A percentile compares a stretch with the other conserved stretches of the same genome.
These are phyloP conservation scores for Saccharomycopsis guyanensis DNA, from an alignment of 805 yeast genomes.

Conservation along the genomic window DNA sequence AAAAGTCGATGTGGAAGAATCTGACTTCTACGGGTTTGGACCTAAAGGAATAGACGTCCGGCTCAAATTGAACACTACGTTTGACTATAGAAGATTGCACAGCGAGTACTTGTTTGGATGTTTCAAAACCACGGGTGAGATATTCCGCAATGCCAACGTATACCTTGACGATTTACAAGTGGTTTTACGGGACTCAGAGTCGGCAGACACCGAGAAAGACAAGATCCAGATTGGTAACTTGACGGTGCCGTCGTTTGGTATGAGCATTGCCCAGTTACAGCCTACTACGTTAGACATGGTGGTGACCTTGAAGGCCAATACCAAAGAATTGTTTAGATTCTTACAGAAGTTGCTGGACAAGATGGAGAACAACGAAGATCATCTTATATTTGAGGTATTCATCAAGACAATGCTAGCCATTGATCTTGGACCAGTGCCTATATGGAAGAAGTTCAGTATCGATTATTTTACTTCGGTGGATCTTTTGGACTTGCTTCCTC, in stretches of 20 bases:
- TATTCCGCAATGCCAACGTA: slow-evolving; percentile 10
- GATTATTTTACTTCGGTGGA: slow-evolving; percentile 4
- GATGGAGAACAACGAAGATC: slow-evolving; percentile 12
- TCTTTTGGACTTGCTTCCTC: neutral
- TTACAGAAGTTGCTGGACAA: slow-evolving; percentile 14
- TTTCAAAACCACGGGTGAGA: slow-evolving; percentile 6
- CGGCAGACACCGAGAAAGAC: neutral
- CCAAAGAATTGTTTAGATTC: slow-evolving; percentile 8
- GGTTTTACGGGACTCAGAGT: neutral
- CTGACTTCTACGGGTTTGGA: slow-evolving; percentile 17
- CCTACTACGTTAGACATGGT: slow-evolving; percentile 5
- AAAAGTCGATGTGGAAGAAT: slow-evolving; percentile 8
- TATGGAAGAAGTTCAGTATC: slow-evolving; percentile 9
- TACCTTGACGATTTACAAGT: slow-evolving; percentile 7
- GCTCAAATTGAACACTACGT: neutral
- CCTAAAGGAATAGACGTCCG: slow-evolving; percentile 3
- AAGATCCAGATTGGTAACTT: slow-evolving; percentile 12
- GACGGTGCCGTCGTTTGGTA: slow-evolving; percentile 7
- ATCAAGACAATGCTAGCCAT: slow-evolving; percentile 5
- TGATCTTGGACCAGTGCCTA: slow-evolving; percentile 12
- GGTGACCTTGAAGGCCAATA: slow-evolving; percentile 13
- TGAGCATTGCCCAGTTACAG: slow-evolving; percentile 6
- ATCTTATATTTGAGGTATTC: slow-evolving; percentile 6
- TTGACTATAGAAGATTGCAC: slow-evolving; percentile 15
- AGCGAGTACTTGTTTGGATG: slow-evolving; percentile 10